A percentile compares a stretch with the other conserved stretches of the same genome.
phyloP scores from a whole-genome alignment of 305 asterid genomes.

The Fraxinus floribunda region DNA sequence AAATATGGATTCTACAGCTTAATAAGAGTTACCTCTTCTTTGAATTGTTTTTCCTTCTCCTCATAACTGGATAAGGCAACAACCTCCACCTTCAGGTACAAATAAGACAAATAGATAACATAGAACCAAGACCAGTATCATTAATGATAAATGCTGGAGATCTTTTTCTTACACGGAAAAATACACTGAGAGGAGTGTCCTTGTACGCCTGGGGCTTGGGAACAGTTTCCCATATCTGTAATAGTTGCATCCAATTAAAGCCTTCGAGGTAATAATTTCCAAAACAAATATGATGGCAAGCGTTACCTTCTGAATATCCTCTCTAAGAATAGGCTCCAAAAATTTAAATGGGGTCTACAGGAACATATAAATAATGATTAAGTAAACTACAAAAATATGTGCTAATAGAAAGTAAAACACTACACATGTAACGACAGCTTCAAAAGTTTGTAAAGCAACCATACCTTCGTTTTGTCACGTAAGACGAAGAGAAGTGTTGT shows the following conservation, averaged over 20 bases:
- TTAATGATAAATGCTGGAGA: slow-evolving; percentile 6
- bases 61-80: slow-evolving; percentile 70
- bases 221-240: slow-evolving; percentile 70
- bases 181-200: slow-evolving; percentile 57
- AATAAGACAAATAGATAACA: slow-evolving; percentile 27
- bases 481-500: slow-evolving; percentile 70
- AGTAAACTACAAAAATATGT: not conserved
- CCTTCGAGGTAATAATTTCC: not conserved
- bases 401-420: slow-evolving; percentile 7
- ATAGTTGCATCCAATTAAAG: slow-evolving; percentile 3
- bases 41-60: slow-evolving; percentile 56
- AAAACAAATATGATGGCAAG: slow-evolving; percentile 5
- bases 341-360: slow-evolving; percentile 66
- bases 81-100: slow-evolving; percentile 60
- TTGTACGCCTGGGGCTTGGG: slow-evolving; percentile 47
- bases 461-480: slow-evolving; percentile 80
- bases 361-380: slow-evolving; percentile 12
- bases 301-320: slow-evolving; percentile 70
- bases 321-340: slow-evolving; percentile 63
- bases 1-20: not conserved
- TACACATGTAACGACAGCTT: not conserved
- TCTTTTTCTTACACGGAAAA: slow-evolving; percentile 56
- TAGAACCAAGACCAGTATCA: not conserved
- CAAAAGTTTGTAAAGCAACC: slow-evolving; percentile 15
- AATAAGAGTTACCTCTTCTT: slow-evolving; percentile 43